Percentiles rank a stretch among this genome's conserved stretches.
phyloP scores from a whole-genome alignment of 305 asterid genomes.

The Lippia alba region DNA sequence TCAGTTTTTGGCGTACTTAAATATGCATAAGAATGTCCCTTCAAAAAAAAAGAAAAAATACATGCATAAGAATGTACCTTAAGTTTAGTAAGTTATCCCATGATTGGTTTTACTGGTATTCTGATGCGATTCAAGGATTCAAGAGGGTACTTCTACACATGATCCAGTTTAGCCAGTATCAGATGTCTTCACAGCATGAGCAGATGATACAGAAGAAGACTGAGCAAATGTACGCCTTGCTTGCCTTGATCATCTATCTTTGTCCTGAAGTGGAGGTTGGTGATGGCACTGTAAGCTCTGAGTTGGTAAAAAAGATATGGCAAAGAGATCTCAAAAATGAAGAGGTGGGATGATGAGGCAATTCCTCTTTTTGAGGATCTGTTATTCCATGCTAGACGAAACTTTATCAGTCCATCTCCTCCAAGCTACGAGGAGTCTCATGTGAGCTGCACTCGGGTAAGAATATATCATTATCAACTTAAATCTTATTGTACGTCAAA shows the following conservation, averaged over 20 bases:
- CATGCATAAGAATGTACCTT: too few relatives aligned
- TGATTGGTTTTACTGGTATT: conserved; percentile 73
- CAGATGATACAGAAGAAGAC: conserved; percentile 96
- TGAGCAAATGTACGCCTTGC: conserved; percentile 95
- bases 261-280: conserved; percentile 85
- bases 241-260: conserved; percentile 79
- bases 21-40: too few relatives aligned
- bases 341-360: conserved; percentile 85
- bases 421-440: conserved; percentile 96
- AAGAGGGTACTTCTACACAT: conserved; percentile 88
- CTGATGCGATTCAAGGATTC: conserved; percentile 81
- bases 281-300: conserved; percentile 80
- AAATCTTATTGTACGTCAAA: too few relatives aligned
- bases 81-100: too few relatives aligned
- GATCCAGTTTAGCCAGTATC: conserved; percentile 86
- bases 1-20: too few relatives aligned
- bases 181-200: conserved; percentile 92
- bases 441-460: conserved; percentile 85
- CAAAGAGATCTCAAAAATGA: conserved; percentile 83
- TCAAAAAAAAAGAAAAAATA: too few relatives aligned
- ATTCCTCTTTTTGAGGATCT: conserved; percentile 83
- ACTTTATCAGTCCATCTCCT: conserved; percentile 95
- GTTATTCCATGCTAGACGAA: conserved; percentile 96
- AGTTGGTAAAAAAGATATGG: conserved; percentile 89
- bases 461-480: too few relatives aligned